These are phyloP conservation scores for Houttuynia cordata DNA, from an alignment of 164 flowering plant species.

Conservation along the genomic window DNA sequence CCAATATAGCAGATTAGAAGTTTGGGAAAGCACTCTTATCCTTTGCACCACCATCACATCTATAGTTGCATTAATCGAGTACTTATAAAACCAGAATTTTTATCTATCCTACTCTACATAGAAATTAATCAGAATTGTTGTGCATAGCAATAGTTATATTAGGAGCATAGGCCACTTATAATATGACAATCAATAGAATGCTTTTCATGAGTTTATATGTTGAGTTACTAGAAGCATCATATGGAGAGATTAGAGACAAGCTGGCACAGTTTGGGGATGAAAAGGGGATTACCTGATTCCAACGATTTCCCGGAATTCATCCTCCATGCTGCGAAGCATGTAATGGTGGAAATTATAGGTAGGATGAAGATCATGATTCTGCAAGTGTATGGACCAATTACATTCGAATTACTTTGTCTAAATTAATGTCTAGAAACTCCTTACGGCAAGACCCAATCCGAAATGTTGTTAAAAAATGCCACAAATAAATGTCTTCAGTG, in stretches of 20 bases:
- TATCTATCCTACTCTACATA: not conserved
- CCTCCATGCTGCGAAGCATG: constrained; percentile 94
- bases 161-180: not conserved
- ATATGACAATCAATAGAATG: not conserved
- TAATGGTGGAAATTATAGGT: constrained; percentile 79
- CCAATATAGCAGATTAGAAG: too few relatives aligned
- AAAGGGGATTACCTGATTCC: constrained; percentile 58
- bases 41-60: too few relatives aligned
- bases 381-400: constrained; percentile 5
- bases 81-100: not conserved
- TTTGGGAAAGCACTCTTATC: too few relatives aligned
- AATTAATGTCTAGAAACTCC: too few relatives aligned
- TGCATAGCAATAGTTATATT: too few relatives aligned
- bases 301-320: constrained; percentile 81
- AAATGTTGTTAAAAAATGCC: not conserved
- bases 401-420: too few relatives aligned
- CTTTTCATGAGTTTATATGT: too few relatives aligned
- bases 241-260: too few relatives aligned
- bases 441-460: too few relatives aligned
- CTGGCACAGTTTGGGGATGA: not conserved
- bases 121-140: too few relatives aligned
- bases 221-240: too few relatives aligned
- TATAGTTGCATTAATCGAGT: not conserved
- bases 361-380: constrained; percentile 76
- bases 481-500: too few relatives aligned